These are phyloP conservation scores for Rhodomyrtus psidioides DNA, from an alignment of 441 rosid species.

Conservation along the genomic window DNA sequence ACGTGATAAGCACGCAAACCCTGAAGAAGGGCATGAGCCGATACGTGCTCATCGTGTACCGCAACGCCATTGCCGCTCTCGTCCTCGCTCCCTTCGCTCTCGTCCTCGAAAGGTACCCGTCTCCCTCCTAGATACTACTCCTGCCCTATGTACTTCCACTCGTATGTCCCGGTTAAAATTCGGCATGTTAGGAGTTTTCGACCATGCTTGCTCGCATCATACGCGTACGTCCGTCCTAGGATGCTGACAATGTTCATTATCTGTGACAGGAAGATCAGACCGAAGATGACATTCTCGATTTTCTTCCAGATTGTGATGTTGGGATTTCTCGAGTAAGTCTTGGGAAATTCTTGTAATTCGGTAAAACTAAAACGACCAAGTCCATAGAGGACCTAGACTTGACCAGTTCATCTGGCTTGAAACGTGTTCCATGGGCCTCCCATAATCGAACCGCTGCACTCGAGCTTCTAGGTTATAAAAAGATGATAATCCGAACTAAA, in stretches of 20 bases:
- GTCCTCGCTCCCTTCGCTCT: constrained; percentile 11
- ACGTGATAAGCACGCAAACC: constrained; percentile 1
- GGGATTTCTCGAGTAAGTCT: constrained; percentile 13
- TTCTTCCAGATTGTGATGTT: constrained; percentile 6
- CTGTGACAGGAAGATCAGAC: constrained; percentile 11
- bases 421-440: background rate
- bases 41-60: constrained; percentile 7
- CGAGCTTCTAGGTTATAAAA: background rate
- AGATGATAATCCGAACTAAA: background rate
- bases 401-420: background rate
- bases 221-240: no score
- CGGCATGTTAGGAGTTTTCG: no score
- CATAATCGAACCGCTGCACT: background rate
- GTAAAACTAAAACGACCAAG: background rate
- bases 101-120: constrained; percentile 7
- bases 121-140: background rate
- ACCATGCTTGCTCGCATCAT: no score
- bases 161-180: no score
- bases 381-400: background rate
- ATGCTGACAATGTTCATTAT: no score
- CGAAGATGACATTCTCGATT: constrained; percentile 9
- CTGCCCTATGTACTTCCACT: background rate
- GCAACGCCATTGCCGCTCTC: constrained; percentile 8
- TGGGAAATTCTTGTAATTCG: background rate
- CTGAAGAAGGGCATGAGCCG: constrained; percentile 13